Evolutionary conservation across 2,329 filamentous ascomycete genomes (phyloP).

Genomic region (Leptographium radiaticola): DNA sequence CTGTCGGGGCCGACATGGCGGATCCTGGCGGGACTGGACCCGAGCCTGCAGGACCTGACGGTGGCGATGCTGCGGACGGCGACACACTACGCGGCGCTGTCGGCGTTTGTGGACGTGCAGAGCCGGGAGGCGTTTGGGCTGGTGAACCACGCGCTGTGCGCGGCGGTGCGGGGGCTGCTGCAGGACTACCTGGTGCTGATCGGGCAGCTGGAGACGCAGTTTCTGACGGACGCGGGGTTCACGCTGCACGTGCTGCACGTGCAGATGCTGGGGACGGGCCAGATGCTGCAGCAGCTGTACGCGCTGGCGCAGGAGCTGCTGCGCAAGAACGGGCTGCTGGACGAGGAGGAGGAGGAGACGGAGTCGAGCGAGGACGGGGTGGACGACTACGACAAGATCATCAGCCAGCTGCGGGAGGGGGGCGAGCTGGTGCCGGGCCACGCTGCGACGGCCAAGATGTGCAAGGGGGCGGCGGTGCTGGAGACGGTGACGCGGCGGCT

Average conservation of each 20-base stretch:
- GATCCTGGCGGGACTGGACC: conserved; percentile 73
- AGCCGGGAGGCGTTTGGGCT: conserved; percentile 86
- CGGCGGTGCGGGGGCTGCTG: conserved; percentile 79
- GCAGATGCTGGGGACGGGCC: conserved; percentile 77
- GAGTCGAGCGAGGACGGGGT: conserved; percentile 61
- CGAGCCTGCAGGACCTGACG: conserved; percentile 78
- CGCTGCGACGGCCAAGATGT: conserved; percentile 78
- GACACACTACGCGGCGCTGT: conserved; percentile 80
- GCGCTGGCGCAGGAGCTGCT: conserved; percentile 76
- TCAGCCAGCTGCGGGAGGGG: conserved; percentile 79
- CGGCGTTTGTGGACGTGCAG: conserved; percentile 88
- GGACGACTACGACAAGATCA: conserved; percentile 82
- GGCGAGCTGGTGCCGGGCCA: conserved; percentile 68
- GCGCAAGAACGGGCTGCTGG: conserved; percentile 75
- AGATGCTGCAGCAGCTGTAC: conserved; percentile 86
- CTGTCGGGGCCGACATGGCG: conserved; percentile 71
- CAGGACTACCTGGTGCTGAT: conserved; percentile 91
- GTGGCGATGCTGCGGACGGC: conserved; percentile 87
- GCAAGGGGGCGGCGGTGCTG: conserved; percentile 93
- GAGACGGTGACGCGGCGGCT: conserved; percentile 74
- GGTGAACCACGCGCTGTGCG: conserved; percentile 91
- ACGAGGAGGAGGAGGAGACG: conserved; percentile 60
- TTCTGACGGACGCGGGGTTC: conserved; percentile 76
- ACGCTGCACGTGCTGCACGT: conserved; percentile 89
- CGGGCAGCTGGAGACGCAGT: conserved; percentile 85